A percentile compares a stretch with the other conserved stretches of the same genome.
Evolutionary conservation across 2,329 filamentous ascomycete species (phyloP).

Genomic region (Apiospora malaysiana): DNA sequence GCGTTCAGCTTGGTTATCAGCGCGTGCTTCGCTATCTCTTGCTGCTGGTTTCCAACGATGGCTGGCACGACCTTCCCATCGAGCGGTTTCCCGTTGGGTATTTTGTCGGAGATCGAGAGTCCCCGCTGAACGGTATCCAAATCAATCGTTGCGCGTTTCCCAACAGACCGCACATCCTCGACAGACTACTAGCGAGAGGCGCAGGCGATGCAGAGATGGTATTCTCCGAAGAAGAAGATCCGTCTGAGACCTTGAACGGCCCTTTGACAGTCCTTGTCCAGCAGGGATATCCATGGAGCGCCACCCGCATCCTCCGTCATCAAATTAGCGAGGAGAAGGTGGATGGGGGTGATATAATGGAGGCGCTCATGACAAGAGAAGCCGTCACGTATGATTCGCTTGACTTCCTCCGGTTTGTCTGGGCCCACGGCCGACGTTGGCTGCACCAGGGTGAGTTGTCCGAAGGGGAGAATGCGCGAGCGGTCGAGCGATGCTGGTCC

Average conservation of each 20-base stretch:
- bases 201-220: neutral
- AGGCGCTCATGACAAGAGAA: neutral
- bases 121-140: neutral
- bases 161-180: neutral
- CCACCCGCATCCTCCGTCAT: neutral
- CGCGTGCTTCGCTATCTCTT: neutral
- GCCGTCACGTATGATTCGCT: neutral
- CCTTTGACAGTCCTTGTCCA: neutral
- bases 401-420: neutral
- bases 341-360: neutral
- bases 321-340: neutral
- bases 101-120: neutral
- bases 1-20: neutral
- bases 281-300: neutral
- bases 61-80: neutral
- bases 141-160: too few species aligned
- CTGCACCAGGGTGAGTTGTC: neutral
- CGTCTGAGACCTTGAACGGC: neutral
- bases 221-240: neutral
- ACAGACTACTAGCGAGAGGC: neutral
- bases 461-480: neutral
- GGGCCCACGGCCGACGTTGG: neutral
- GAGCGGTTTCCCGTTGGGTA: neutral
- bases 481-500: neutral
- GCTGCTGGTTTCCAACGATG: neutral